Base-by-base conservation (phyloP, 2,329 filamentous ascomycete species). In the Knufia fluminis region DNA sequence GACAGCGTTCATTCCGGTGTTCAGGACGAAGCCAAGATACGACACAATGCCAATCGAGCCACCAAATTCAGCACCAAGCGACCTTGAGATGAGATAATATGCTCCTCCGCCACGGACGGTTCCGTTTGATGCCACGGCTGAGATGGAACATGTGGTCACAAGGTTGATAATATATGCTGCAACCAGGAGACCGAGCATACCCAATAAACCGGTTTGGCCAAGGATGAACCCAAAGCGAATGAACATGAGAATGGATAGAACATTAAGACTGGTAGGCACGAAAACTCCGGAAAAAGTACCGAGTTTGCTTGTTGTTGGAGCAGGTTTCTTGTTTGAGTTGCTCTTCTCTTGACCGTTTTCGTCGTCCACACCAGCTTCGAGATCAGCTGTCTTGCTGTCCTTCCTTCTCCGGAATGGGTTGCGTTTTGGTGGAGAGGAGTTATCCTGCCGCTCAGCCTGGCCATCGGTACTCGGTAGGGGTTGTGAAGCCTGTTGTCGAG, bases 161-260 rank as follows among this genome's bases (percentile, higher is more conserved):
- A 92, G 73, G 62, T 92, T 84, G 57, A 94, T 83, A 14, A 79
- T 68, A 62, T 94, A 94, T n/a, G 85, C 84, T 36, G 78, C 74
- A 52, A 85, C 61, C 52, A 94, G 77, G 73, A 65, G 70, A 86
- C 85, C 84, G 62, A 94, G 71, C 66, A 89, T 92, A 44, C 86
- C 88, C 38, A 91, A 56, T 39, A 94, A 72, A 19, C 88, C 88
- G 54, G 84, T 77, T 62, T 91, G 84, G 7, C 87, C 88, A 19
- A 94, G 72, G 50, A 94, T 86, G 59, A 88, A 82, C 19, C 88
- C 87, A 64, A 94, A 94, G 19, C 88, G 80, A 59, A 94, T 73
- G 68, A 94, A 94, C 86, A 94, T 94, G 54, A 94, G 76, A 66
- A 94, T 94, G 59, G 86, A 91, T 57, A 94, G 70, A 36, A 94